A percentile compares a stretch with the other conserved stretches of the same genome.
Conservation (phyloP, 1,284 basidiomycete species). For the Ceratobasidium sp. region DNA sequence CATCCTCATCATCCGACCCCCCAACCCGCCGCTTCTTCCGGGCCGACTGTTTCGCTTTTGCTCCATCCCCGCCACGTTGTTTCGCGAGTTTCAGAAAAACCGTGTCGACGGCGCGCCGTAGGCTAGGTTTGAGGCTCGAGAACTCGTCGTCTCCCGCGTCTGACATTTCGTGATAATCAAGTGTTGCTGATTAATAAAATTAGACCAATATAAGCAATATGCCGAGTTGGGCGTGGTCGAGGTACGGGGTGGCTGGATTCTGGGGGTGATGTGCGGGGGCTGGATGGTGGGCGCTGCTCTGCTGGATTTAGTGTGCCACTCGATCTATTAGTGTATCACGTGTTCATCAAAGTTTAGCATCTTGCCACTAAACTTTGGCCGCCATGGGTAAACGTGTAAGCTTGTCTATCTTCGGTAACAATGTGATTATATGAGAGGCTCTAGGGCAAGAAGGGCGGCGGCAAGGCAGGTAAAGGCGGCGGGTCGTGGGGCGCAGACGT, state of each 20-base stretch:
- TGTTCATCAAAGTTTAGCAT: constrained; percentile 20
- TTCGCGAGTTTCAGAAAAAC: constrained; percentile 24
- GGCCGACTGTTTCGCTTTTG: not conserved
- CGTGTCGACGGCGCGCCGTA: constrained; percentile 30
- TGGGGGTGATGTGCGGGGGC: not conserved
- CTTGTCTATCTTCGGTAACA: not conserved
- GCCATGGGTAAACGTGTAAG: constrained; percentile 41
- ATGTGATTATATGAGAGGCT: not conserved
- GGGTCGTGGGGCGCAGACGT: constrained; percentile 32
- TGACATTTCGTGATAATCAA: constrained; percentile 22
- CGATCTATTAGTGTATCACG: not conserved
- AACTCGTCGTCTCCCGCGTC: constrained; percentile 33
- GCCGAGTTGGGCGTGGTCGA: not conserved
- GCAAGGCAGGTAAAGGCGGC: not conserved
- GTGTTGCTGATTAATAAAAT: not conserved
- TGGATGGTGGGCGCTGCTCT: constrained; percentile 3
- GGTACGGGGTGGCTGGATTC: not conserved
- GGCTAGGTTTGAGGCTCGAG: constrained; percentile 13
- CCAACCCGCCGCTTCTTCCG: constrained; percentile 15
- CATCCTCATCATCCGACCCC: not conserved
- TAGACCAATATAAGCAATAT: not conserved
- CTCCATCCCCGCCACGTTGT: not conserved
- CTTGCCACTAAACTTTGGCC: not conserved
- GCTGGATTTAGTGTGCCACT: not conserved
- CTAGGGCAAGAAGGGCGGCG: constrained; percentile 14